A percentile compares a stretch with the other conserved stretches of the same genome.
Conservation (phyloP, 441 rosid species). For the Cnidoscolus chayamansa region DNA sequence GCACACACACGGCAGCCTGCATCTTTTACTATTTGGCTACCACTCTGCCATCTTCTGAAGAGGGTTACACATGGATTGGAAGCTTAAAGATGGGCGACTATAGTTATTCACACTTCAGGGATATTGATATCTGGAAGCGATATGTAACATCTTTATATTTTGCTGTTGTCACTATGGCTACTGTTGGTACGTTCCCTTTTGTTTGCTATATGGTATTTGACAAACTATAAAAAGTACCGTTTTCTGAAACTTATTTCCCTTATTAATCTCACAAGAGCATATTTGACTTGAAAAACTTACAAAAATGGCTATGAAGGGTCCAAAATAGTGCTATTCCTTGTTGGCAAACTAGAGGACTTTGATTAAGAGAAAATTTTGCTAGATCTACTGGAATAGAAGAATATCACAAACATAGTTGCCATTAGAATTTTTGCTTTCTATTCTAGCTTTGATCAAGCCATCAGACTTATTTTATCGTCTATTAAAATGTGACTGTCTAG, state of each 20-base stretch:
- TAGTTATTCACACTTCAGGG: constrained; percentile 67
- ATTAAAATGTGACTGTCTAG: background rate
- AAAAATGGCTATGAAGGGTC: background rate
- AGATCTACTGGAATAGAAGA: background rate
- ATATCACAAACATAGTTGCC: background rate
- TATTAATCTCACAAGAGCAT: background rate
- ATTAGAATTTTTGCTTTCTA: background rate
- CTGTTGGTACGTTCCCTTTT: constrained; percentile 66
- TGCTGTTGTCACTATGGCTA: constrained; percentile 93
- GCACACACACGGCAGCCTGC: constrained; percentile 97
- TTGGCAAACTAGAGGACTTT: background rate
- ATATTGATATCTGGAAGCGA: constrained; percentile 85
- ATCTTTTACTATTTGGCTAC: constrained; percentile 93
- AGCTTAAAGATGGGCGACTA: constrained; percentile 85
- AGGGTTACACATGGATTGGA: constrained; percentile 96
- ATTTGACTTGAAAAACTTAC: background rate
- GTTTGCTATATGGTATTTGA: constrained; percentile 9
- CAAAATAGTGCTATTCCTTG: background rate
- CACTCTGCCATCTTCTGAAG: constrained; percentile 61
- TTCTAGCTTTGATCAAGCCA: background rate
- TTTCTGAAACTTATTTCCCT: background rate
- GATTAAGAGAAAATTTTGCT: background rate
- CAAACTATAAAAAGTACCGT: background rate
- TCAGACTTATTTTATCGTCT: background rate
- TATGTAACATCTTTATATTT: constrained; percentile 83